Evolutionary conservation across 129 eudicot genomes (phyloP), one percentile per base, ranked within the genome.

Genomic region (Apium graveolens): DNA sequence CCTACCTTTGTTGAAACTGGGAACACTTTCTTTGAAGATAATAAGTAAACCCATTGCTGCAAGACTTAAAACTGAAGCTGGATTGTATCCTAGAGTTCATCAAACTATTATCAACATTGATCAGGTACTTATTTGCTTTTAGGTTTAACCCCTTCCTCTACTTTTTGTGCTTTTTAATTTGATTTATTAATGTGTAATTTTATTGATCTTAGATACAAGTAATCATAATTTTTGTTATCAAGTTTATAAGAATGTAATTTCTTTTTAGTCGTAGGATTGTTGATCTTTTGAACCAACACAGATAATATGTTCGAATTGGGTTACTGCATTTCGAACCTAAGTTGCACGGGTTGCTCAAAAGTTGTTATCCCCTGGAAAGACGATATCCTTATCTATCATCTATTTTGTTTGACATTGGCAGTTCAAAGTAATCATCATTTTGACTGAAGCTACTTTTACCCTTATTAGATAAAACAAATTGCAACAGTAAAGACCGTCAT

Each of bases 41-140:
- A 80, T 91, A n/a, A 91, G 97, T 85, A 95, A 91, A 79, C 97
- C 98, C 84, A 86, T 91, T 21, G 97, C 98, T 11, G 79, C 45
- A 78, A 86, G 96, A 80, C 91, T 95, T 55, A 95, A 90, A 83
- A 63, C 76, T 71, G 73, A 87, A 63, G 97, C 97, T 70, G 96
- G 91, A 3, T 38, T 48, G 55, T 92, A 91, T 82, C 97, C 98
- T 17, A 87, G 83, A 69, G 91, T 95, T 83, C 90, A 97, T 35
- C 84, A 80, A 21, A 80, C 79, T 76, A 95, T 95, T n/a, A 78
- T 90, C 83, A 78, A 84, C 86, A 76, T 90, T 27, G 98, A 97
- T 53, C 98, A 95, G 98, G 98, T 90, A 76, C 37, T 51, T 42
- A 26, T 3, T 24, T 17, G 0, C 41, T 38, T 38, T 38, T 1